Conservation (phyloP, 2,329 filamentous ascomycete genomes). For the Colletotrichum echinochloae region DNA sequence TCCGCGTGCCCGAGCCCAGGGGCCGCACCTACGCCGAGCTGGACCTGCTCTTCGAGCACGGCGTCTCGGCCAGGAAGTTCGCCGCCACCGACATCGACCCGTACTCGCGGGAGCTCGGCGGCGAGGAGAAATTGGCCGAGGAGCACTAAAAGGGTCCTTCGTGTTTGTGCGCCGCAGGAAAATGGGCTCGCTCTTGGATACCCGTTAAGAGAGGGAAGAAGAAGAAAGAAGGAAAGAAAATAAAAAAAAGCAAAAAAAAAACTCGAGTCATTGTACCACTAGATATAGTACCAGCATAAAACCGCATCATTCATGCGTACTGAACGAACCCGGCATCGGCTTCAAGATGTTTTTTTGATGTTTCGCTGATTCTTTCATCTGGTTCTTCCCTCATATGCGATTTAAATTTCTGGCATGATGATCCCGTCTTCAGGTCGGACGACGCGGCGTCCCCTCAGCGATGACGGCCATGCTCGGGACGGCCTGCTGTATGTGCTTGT, state of each 20-base stretch:
- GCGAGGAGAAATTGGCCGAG: constrained; percentile 34
- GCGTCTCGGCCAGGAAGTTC: constrained; percentile 55
- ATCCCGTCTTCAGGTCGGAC: background rate
- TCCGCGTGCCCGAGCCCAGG: constrained; percentile 66
- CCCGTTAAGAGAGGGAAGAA: background rate
- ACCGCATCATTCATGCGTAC: background rate
- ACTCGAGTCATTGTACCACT: constrained; percentile 10
- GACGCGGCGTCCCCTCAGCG: background rate
- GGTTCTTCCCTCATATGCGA: background rate
- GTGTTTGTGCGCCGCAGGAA: background rate
- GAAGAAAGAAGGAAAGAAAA: background rate
- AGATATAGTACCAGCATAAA: constrained; percentile 32
- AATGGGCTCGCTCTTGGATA: constrained; percentile 4
- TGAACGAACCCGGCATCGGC: background rate
- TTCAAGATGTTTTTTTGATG: background rate
- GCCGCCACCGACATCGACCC: constrained; percentile 53
- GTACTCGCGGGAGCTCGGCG: constrained; percentile 44
- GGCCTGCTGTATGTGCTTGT: constrained; percentile 55
- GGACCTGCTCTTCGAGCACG: constrained; percentile 56
- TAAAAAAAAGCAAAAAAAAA: too few relatives aligned
- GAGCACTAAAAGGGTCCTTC: constrained; percentile 10
- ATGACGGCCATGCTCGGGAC: constrained; percentile 45
- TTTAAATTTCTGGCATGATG: background rate
- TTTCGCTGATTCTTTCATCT: background rate
- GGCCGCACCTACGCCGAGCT: constrained; percentile 60